Base-by-base conservation (phyloP, 257 asterid genomes). In the Vinca minor region DNA sequence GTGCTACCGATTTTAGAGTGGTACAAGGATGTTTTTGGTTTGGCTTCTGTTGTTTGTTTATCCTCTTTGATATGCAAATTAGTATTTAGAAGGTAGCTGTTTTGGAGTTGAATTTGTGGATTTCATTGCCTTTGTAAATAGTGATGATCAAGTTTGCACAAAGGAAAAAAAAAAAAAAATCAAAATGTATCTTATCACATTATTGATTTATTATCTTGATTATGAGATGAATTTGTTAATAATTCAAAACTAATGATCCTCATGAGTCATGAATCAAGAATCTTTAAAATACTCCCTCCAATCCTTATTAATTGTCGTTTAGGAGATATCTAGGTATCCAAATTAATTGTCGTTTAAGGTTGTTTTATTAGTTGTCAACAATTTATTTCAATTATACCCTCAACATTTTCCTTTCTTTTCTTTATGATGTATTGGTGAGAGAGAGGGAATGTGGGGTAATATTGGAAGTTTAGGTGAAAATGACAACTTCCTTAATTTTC, bases 71-170 rank as follows among this genome's bases (percentile, higher is more conserved):
- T 60, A 6, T 42, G 15, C 38, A 41, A 41, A 0, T 61, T 61
- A 26, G 14, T 44, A 12, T 0, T 62, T 35, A 15, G 34, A 25
- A 39, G 5, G n/a, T n/a, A n/a, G 34, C n/a, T n/a, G n/a, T n/a
- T n/a, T n/a, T 32, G n/a, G 46, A 15, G 3, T 38, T 14, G 4
- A 31, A 44, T 65, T 3, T 38, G 44, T 11, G 70, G 44, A 12
- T 18, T n/a, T 38, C 9, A 2, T 54, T 23, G 10, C 26, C 4
- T 31, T 26, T 49, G 50, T 35, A 35, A 36, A 62, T 61, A 26
- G 17, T 26, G 18, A 61, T 61, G n/a, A n/a, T 26, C n/a, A 41
- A 61, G 54, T 42, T 38, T 38, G 34, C 64, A 59, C 28, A 59
- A 35, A 36, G 21, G 50, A n/a, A n/a, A n/a, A n/a, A n/a, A 42